Evolutionary conservation across 2,329 filamentous ascomycete species (phyloP).

Genomic region (Diaporthe sp.): DNA sequence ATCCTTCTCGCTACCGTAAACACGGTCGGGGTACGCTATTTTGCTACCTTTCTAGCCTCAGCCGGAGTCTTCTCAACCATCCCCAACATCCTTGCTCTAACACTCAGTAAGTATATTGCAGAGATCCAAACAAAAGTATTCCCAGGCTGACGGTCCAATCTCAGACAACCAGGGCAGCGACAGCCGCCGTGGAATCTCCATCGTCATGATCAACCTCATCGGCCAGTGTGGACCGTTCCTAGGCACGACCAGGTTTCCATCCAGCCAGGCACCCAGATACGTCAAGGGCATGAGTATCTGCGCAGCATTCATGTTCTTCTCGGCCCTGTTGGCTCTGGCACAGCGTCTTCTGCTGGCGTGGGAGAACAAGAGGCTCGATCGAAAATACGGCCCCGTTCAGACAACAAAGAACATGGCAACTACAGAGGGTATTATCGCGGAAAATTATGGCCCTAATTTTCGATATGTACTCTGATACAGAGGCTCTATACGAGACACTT

Average conservation of each 20-base stretch:
- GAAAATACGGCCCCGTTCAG: neutral
- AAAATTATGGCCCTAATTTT: slow-evolving; percentile 6
- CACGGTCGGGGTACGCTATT: slow-evolving; percentile 1
- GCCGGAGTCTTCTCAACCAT: neutral
- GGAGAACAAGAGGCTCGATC: neutral
- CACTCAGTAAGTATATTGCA: neutral
- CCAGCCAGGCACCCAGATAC: neutral
- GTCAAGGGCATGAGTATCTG: slow-evolving; percentile 8
- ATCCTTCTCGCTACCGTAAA: neutral
- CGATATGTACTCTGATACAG: neutral
- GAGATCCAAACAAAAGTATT: neutral
- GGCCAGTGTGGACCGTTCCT: slow-evolving; percentile 10
- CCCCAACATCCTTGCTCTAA: neutral
- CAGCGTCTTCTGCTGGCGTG: slow-evolving; percentile 1
- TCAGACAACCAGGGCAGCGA: slow-evolving; percentile 6
- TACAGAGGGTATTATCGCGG: neutral
- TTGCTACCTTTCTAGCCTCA: slow-evolving; percentile 1
- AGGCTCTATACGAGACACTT: neutral
- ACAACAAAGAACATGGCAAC: neutral
- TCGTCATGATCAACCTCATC: slow-evolving; percentile 9
- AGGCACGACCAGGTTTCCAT: neutral
- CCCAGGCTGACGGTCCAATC: neutral
- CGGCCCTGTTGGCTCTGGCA: neutral
- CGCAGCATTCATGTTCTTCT: slow-evolving; percentile 13
- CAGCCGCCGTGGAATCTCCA: slow-evolving; percentile 1